Evolutionary conservation across 805 yeast genomes (phyloP), one percentile per base, ranked within the genome.

Genomic region (Zygotorulaspora sp.): DNA sequence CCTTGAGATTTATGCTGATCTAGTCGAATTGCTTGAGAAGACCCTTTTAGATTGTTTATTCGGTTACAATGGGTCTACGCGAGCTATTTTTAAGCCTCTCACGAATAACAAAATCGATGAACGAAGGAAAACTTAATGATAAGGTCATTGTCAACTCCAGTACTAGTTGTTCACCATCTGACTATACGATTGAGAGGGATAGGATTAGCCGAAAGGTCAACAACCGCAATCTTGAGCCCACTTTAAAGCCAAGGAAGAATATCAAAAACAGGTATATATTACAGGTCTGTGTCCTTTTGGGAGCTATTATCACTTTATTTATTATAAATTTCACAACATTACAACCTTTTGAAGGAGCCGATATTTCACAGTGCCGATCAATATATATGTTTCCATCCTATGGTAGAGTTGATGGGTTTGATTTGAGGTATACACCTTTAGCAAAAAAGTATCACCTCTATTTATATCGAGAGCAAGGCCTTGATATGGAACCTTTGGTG

Each of bases 341-440:
- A 6, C 46, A 42, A 24, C 29, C 41, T 6, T 57, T 63, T 9
- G 51, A 52, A 4, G 78, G 77, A 2, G 68, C 78, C 2, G 79
- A 75, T 53, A 40, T 63, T 0, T 70, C 74, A 1, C 62, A 68
- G 31, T 88, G 97, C 57, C 65, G 78, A 26, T 65, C 78, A 43
- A 80, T 86, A 5, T 80, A 71, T 56, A 88, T 88, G 96, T 76
- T 72, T 33, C 96, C 96, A 2, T 77, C 89, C 1, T 88, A 86
- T 53, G 89, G 90, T 8, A 70, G 80, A 46, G 72, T 88, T 26
- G 66, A 68, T 45, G 84, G 80, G 3, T 84, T 89, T 55, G 92
- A 87, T 59, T 76, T 92, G 2, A 66, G 73, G 37, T 77, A 77
- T 53, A 89, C 95, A 1, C 68, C 80, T 23, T 36, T 60, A 12